These are phyloP conservation scores for Primulina huaijiensis DNA, from an alignment of 257 asterid genomes.

Conservation along the genomic window DNA sequence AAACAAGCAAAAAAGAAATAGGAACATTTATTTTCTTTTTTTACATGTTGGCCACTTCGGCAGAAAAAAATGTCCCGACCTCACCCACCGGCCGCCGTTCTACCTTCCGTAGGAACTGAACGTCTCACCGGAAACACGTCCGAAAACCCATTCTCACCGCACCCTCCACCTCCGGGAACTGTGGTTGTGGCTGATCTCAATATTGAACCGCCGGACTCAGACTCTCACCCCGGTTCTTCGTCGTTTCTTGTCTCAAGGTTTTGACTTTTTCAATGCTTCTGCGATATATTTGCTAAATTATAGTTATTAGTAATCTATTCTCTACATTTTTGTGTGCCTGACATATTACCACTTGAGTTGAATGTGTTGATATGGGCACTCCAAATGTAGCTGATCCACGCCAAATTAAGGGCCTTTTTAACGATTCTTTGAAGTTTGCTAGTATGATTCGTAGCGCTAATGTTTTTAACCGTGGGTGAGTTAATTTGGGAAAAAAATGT, in stretches of 20 bases:
- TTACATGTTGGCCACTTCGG: background rate
- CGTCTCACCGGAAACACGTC: constrained; percentile 29
- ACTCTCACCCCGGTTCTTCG: constrained; percentile 36
- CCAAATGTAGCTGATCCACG: background rate
- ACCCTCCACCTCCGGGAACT: constrained; percentile 36
- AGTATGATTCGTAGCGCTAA: background rate
- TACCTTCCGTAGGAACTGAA: constrained; percentile 24
- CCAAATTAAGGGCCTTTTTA: background rate
- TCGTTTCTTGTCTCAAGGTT: constrained; percentile 43
- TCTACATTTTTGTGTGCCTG: background rate
- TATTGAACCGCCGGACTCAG: constrained; percentile 65
- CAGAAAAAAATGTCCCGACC: constrained; percentile 30
- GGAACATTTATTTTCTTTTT: background rate
- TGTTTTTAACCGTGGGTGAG: background rate
- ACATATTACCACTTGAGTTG: background rate
- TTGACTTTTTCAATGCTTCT: background rate
- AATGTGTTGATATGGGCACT: background rate
- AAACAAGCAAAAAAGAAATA: no score
- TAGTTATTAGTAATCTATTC: background rate
- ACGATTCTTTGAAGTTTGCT: background rate
- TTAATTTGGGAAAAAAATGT: background rate
- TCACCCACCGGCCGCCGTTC: constrained; percentile 24
- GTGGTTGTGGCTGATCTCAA: constrained; percentile 70
- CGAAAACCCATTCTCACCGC: no score
- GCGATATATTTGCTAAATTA: background rate